Base-by-base conservation (phyloP, 2,329 filamentous ascomycete species). In the Bipolaris bicolor region DNA sequence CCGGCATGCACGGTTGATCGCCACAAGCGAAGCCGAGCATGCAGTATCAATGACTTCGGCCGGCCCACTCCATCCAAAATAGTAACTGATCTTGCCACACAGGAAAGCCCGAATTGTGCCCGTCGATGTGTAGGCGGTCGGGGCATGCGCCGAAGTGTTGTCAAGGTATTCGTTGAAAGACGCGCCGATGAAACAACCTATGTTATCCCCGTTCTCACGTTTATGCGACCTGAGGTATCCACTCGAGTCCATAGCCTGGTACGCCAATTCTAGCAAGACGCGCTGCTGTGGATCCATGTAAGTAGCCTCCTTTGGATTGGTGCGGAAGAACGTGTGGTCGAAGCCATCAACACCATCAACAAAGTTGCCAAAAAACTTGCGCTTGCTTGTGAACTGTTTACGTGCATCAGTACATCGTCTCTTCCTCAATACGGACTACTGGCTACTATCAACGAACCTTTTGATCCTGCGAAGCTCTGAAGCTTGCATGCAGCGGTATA, bases 241-340 rank as follows among this genome's bases (percentile, higher is more conserved):
- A n/a, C 58, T 64, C 40, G 66, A 69, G 74, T 73, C 45, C 78
- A 79, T 49, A 66, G 76, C 73, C 55, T 77, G 67, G 39, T 70
- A 72, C 1, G 62, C 57, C 1, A 60, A 46, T 39, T 72, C 60
- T 2, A 72, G 57, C 4, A 67, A 52, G 16, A 65, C 46, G 3
- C 69, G 62, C 31, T 70, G 64, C 39, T 70, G 65, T 3, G 67
- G 67, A 49, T 71, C 66, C 57, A 68, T 67, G n/a, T 50, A 37
- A 1, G 52, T 45, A 0, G 67, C 64, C 18, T 73, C 70, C 5
- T 48, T 44, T 5, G 56, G 37, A 5, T 52, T 62, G 15, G 59
- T 57, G 5, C 50, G 41, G 47, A 73, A 73, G 55, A 73, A 73
- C 1, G 26, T 15, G 24, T 76, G 70, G 40, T 79, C 75, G 36